Base-by-base conservation (phyloP, 2,329 filamentous ascomycete genomes). In the Elsinoe batatas region DNA sequence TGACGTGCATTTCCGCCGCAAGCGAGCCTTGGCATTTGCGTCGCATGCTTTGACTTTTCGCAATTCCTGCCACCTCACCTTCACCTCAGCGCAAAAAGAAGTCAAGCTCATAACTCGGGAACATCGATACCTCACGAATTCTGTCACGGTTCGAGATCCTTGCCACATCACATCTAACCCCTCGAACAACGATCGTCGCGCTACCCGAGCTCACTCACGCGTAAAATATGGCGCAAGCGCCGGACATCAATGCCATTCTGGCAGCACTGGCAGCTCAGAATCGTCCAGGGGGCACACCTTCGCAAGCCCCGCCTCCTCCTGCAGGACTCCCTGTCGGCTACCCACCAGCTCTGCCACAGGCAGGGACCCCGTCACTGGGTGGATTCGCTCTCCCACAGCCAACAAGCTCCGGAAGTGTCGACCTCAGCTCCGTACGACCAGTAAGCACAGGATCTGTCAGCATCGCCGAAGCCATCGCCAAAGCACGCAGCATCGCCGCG, bases 401-500 rank as follows among this genome's bases (percentile, higher is more conserved):
- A 2, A 81, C 84, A 5, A 79, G 79, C 56, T 87, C 85, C 58
- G 88, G 88, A 51, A 90, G 81, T 63, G 76, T 94, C 60, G 88
- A 95, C 66, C 72, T 95, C 53, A 91, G 85, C 71, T 79, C 81
- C 56, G 88, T 93, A 66, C 86, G 87, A 64, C 88, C 89, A 3
- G 79, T 85, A 56, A 88, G 80, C 67, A 87, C 87, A 30, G 89
- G 89, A 57, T 88, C 85, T 17, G 84, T 94, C 63, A 91, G 84
- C 69, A 84, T 95, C 61, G 81, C 85, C 57, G 88, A 94, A 68
- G 87, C 88, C 49, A 84, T 95, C 63, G 87, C 89, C 37, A 88
- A 90, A 68, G 89, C 88, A 46, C 87, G 87, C 68, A 86, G 84
- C 40, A 88, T 87, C 69, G 88, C 89, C 38, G 83, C 86, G 30